Conservation (phyloP, 2,329 filamentous ascomycete species). For the Trichophyton benhamiae region DNA sequence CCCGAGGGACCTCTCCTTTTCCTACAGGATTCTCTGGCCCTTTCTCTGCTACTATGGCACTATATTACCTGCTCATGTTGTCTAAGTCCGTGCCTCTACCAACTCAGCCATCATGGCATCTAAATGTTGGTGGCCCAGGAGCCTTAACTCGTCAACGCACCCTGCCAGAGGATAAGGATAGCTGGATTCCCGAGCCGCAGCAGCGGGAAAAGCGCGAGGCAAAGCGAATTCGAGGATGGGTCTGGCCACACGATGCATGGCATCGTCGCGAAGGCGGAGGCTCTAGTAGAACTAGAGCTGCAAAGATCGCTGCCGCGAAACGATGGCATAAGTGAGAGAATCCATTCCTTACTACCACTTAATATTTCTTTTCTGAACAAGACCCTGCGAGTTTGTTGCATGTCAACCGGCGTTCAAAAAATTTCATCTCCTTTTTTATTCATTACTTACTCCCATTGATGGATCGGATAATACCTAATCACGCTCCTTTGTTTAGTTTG, state of each 20-base stretch:
- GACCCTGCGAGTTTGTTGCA: not conserved
- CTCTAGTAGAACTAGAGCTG: conserved; percentile 17
- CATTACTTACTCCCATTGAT: not conserved
- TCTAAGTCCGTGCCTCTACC: conserved; percentile 49
- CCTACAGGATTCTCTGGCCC: conserved; percentile 19
- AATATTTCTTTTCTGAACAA: not conserved
- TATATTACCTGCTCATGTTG: conserved; percentile 56
- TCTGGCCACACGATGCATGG: conserved; percentile 49
- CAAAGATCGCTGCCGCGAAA: conserved; percentile 17
- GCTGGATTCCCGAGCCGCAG: conserved; percentile 50
- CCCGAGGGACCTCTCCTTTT: conserved; percentile 16
- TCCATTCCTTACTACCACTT: not conserved
- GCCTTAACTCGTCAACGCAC: conserved; percentile 45
- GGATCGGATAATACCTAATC: not conserved
- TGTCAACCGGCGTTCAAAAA: not conserved
- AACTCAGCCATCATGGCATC: conserved; percentile 43
- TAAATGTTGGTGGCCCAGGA: conserved; percentile 49
- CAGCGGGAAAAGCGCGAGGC: conserved; percentile 49
- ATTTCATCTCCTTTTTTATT: not conserved
- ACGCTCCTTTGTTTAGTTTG: not conserved
- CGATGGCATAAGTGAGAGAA: conserved; percentile 26
- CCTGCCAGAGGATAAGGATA: conserved; percentile 42
- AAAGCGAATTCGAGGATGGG: conserved; percentile 49
- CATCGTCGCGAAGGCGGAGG: conserved; percentile 43
- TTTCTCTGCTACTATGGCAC: conserved; percentile 47